Conservation (phyloP, 2,329 filamentous ascomycete genomes). For the Sclerotinia minor region DNA sequence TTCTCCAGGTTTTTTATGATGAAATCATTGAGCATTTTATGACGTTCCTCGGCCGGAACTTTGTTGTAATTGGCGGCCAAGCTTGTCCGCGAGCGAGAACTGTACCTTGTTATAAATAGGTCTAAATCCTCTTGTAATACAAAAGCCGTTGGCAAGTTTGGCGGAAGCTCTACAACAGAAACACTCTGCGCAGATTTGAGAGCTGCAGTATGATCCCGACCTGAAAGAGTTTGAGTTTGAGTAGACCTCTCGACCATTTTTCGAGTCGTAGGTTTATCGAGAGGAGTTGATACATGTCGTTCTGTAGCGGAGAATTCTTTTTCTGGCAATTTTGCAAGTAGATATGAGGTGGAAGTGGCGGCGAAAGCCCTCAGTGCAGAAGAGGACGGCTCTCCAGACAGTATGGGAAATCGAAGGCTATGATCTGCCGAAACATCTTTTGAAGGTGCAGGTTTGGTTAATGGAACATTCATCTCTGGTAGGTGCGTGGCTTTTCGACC, state of each 20-base stretch:
- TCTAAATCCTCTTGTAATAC: slow-evolving; percentile 14
- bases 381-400: slow-evolving; percentile 30
- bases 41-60: slow-evolving; percentile 44
- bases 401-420: not conserved
- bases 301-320: slow-evolving; percentile 21
- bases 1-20: slow-evolving; percentile 52
- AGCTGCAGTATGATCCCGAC: slow-evolving; percentile 28
- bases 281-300: slow-evolving; percentile 24
- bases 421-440: not conserved
- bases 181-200: not conserved
- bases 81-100: slow-evolving; percentile 1
- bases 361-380: slow-evolving; percentile 32
- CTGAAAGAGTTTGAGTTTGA: slow-evolving; percentile 37
- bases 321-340: slow-evolving; percentile 30
- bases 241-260: slow-evolving; percentile 40
- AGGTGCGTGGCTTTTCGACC: slow-evolving; percentile 4
- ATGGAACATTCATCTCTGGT: not conserved
- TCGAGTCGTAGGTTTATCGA: slow-evolving; percentile 17
- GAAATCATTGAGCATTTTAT: slow-evolving; percentile 49
- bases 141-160: not conserved
- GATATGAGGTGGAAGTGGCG: slow-evolving; percentile 26
- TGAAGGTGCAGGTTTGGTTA: not conserved
- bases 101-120: not conserved
- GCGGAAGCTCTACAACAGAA: not conserved
- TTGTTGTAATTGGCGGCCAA: slow-evolving; percentile 24